Evolutionary conservation across 192 early-diverging fungal species (phyloP).

Genomic region (Coemansia sp.): DNA sequence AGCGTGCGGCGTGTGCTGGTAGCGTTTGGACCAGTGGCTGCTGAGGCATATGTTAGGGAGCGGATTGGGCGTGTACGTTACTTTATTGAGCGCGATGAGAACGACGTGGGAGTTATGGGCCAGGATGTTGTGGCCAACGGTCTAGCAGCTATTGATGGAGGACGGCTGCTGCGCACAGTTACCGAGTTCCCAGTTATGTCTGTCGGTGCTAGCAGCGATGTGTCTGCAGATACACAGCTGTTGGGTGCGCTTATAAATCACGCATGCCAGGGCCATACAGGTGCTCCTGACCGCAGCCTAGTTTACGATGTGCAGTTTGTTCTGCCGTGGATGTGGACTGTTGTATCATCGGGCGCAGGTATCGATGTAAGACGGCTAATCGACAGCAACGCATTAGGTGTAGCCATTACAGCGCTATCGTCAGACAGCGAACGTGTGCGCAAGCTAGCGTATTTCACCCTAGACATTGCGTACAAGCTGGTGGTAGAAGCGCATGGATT

Average conservation of each 20-base stretch:
- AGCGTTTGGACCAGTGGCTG: slow-evolving; percentile 40
- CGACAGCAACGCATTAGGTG: slow-evolving; percentile 30
- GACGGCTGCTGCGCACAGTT: slow-evolving; percentile 28
- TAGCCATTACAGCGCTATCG: slow-evolving; percentile 39
- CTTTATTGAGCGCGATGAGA: slow-evolving; percentile 41
- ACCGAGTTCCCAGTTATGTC: slow-evolving; percentile 24
- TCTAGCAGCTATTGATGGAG: slow-evolving; percentile 19
- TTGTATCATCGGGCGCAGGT: slow-evolving; percentile 19
- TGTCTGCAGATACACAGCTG: not conserved
- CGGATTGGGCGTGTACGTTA: slow-evolving; percentile 29
- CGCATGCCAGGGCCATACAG: not conserved
- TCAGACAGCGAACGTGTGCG: slow-evolving; percentile 28
- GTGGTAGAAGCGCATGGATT: slow-evolving; percentile 11
- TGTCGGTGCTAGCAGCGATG: not conserved
- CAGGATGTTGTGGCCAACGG: slow-evolving; percentile 32
- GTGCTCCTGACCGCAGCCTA: slow-evolving; percentile 6
- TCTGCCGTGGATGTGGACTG: slow-evolving; percentile 39
- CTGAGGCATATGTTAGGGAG: slow-evolving; percentile 15
- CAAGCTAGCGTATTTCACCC: slow-evolving; percentile 39
- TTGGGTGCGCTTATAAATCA: not conserved
- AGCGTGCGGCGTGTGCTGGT: slow-evolving; percentile 40
- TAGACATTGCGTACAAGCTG: slow-evolving; percentile 26
- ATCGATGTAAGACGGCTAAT: slow-evolving; percentile 28
- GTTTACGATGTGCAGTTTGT: slow-evolving; percentile 38
- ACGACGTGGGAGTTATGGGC: slow-evolving; percentile 35